Evolutionary conservation across 331 rosid genomes (phyloP), one percentile per base, ranked within the genome.

Genomic region (Acacia concinna): DNA sequence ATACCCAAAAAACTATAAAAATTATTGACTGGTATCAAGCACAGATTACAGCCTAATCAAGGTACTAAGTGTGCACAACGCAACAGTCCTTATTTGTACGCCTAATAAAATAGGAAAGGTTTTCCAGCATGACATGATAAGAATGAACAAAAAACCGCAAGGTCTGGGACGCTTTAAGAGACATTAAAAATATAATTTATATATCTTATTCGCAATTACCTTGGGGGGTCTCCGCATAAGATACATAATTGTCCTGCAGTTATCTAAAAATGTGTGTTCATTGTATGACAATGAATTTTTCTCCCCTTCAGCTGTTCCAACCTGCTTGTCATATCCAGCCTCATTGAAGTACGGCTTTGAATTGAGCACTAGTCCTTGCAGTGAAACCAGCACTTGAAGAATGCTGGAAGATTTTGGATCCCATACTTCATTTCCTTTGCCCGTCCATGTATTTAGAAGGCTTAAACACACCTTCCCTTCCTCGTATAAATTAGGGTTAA

Each of bases 381-480:
- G 93, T 38, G 99, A 96, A 88, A 96, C 99, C 30, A 96, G 92
- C 79, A 96, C 94, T 89, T 96, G 99, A 78, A 96, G 97, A 80
- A 96, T 96, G 88, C 99, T 96, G 49, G 99, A 96, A 52, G 99
- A 96, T 83, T 91, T 88, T 52, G 98, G 82, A 91, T 96, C 97
- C 99, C 99, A 96, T 18, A 96, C 98, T 93, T 96, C 99, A 87
- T 93, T 96, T 81, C 99, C 99, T 89, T 88, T 88, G 74, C 99
- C 99, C 31, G 97, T 91, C 99, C 99, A 93, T 66, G 99, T 96
- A 85, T 96, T 96, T 74, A 96, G 86, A 86, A 96, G 99, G 89
- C 98, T 96, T 75, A 96, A 98, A 68, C 99, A 96, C 79, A 96
- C 99, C 79, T 96, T 96, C 74, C 99, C 99, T 86, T 93, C 99